Conservation (phyloP, 495 filamentous ascomycete species). For the Pseudomonodictys pantanalensis region DNA sequence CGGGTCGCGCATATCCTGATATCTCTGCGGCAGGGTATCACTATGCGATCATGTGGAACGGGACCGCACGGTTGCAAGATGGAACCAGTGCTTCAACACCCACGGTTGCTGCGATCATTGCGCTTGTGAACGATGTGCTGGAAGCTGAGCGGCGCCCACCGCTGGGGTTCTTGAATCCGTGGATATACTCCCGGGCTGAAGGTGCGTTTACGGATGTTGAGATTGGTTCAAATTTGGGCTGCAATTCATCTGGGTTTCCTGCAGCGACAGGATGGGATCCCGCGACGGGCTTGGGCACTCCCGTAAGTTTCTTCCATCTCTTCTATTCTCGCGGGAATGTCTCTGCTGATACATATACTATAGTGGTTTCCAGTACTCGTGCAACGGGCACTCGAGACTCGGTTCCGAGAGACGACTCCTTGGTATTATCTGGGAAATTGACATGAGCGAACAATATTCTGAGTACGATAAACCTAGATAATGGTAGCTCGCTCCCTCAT, state of each 20-base stretch:
- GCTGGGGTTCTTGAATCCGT: constrained; percentile 41
- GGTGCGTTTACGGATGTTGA: constrained; percentile 36
- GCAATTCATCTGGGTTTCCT: constrained; percentile 32
- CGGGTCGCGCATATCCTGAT: constrained; percentile 40
- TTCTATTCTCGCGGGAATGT: no score
- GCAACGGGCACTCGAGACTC: no score
- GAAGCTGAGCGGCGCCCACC: constrained; percentile 29
- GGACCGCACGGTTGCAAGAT: constrained; percentile 14
- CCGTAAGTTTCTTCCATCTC: constrained; percentile 12
- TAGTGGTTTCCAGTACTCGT: no score
- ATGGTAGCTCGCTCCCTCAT: no score
- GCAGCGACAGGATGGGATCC: constrained; percentile 38
- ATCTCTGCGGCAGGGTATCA: constrained; percentile 33
- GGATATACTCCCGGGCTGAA: constrained; percentile 34
- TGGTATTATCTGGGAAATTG: no score
- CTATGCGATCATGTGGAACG: constrained; percentile 30
- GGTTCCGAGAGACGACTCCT: no score
- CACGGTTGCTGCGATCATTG: constrained; percentile 32
- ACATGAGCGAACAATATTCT: no score
- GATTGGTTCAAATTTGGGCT: constrained; percentile 31
- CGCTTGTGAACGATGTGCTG: constrained; percentile 37
- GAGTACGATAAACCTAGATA: no score
- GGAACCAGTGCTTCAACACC: constrained; percentile 39
- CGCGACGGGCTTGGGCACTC: constrained; percentile 34
- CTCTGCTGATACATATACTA: no score